Conservation (phyloP, 805 yeast species). For the Tanozyma kutaoensis region DNA sequence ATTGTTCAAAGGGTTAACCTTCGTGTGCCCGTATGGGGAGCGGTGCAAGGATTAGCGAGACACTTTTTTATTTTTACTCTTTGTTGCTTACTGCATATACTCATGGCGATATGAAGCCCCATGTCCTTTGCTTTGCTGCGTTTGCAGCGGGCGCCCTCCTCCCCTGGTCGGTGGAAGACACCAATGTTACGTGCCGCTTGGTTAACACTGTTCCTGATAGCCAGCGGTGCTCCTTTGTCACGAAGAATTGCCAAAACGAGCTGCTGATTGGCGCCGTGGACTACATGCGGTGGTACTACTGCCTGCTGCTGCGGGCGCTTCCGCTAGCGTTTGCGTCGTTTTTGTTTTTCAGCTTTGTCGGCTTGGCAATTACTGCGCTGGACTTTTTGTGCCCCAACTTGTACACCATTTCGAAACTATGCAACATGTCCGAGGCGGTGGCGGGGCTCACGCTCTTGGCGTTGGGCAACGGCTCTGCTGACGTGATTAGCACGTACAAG, state of each 20-base stretch:
- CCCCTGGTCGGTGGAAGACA: too few species aligned
- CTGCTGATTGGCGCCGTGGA: conserved; percentile 20
- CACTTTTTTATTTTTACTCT: too few species aligned
- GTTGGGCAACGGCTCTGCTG: conserved; percentile 88
- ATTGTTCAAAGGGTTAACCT: conserved; percentile 53
- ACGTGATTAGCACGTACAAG: conserved; percentile 69
- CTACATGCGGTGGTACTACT: conserved; percentile 23
- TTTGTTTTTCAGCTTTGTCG: conserved; percentile 28
- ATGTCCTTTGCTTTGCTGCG: too few species aligned
- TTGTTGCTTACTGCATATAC: too few species aligned
- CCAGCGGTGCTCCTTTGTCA: too few species aligned
- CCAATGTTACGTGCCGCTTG: too few species aligned
- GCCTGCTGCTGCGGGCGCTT: conserved; percentile 5
- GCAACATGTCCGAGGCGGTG: conserved; percentile 60
- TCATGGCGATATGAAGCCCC: too few species aligned
- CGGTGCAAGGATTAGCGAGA: conserved; percentile 52
- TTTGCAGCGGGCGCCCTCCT: too few species aligned
- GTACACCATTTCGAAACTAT: conserved; percentile 43
- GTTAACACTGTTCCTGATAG: too few species aligned
- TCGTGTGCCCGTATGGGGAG: conserved; percentile 67
- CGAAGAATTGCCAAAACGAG: too few species aligned
- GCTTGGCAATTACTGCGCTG: conserved; percentile 70
- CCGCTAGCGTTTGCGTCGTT: conserved; percentile 15
- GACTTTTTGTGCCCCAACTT: conserved; percentile 75
- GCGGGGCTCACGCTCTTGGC: conserved; percentile 84